These are phyloP conservation scores for Trichomonascus vanleenenianus DNA, from an alignment of 805 yeast genomes.

Conservation along the genomic window DNA sequence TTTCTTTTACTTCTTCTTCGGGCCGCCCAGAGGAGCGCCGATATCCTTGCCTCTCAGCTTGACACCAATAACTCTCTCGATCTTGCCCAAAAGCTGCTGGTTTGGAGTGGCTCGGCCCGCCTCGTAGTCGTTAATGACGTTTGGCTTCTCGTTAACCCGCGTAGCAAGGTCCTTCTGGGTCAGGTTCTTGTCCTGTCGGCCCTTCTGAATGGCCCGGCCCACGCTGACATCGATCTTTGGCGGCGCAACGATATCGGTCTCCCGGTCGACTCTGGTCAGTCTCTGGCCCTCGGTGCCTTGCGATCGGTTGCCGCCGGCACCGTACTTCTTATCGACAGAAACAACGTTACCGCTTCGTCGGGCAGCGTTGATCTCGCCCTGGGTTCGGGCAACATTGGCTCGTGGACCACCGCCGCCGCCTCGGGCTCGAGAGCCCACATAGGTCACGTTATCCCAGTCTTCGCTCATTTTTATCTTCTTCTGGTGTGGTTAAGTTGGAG, in stretches of 20 bases:
- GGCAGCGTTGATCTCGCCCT: constrained; percentile 81
- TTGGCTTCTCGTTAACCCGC: constrained; percentile 91
- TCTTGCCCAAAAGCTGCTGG: constrained; percentile 86
- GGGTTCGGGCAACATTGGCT: constrained; percentile 71
- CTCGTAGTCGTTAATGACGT: constrained; percentile 91
- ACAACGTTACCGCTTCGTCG: constrained; percentile 86
- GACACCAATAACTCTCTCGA: constrained; percentile 90
- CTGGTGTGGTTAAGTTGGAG: not conserved
- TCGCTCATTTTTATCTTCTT: not conserved
- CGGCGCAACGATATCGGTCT: constrained; percentile 88
- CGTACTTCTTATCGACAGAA: constrained; percentile 89
- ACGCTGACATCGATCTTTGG: constrained; percentile 78
- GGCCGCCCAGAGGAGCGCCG: constrained; percentile 69
- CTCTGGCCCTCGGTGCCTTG: constrained; percentile 89
- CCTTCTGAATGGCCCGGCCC: constrained; percentile 80
- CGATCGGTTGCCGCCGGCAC: constrained; percentile 49
- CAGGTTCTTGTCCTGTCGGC: constrained; percentile 77
- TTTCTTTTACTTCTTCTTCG: constrained; percentile 31
- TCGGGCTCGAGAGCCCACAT: constrained; percentile 84
- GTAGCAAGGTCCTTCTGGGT: constrained; percentile 97
- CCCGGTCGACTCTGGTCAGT: constrained; percentile 85
- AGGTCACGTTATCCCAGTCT: constrained; percentile 90
- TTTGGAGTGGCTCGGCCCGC: constrained; percentile 94
- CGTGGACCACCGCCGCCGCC: constrained; percentile 86
- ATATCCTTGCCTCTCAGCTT: constrained; percentile 94